Evolutionary conservation across 2,329 filamentous ascomycete genomes (phyloP).

Genomic region (Fusarium avenaceum): DNA sequence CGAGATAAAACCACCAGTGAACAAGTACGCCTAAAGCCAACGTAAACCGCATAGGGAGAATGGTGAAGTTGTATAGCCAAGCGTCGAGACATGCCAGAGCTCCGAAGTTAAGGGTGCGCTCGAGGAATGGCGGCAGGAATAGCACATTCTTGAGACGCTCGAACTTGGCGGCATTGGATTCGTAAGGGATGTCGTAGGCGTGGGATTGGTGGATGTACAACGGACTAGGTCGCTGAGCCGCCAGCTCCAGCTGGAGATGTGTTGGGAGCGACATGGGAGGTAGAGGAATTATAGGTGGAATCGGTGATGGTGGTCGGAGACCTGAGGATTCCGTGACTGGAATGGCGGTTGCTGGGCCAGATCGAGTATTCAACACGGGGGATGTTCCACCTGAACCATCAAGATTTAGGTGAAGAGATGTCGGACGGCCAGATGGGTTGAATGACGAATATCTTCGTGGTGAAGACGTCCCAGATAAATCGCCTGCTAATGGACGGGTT

Average conservation of each 20-base stretch:
- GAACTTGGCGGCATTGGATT: conserved; percentile 92
- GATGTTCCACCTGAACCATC: conserved; percentile 47
- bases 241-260: conserved; percentile 74
- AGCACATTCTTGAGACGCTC: conserved; percentile 92
- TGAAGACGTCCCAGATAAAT: conserved; percentile 50
- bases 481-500: conserved; percentile 55
- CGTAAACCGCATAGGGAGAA: conserved; percentile 88
- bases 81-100: conserved; percentile 92
- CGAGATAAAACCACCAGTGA: conserved; percentile 81
- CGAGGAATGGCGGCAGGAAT: conserved; percentile 82
- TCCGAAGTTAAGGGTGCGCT: conserved; percentile 88
- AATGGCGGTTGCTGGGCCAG: conserved; percentile 47
- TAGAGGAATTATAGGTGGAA: conserved; percentile 69
- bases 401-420: conserved; percentile 60
- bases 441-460: conserved; percentile 66
- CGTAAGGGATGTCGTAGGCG: conserved; percentile 77
- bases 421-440: conserved; percentile 59
- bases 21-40: conserved; percentile 82
- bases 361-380: conserved; percentile 27
- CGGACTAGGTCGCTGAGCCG: conserved; percentile 72
- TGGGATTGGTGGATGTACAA: conserved; percentile 75
- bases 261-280: conserved; percentile 77
- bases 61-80: conserved; percentile 97
- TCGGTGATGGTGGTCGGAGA: conserved; percentile 60
- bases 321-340: conserved; percentile 42